Conservation (phyloP, 768 basidiomycete species). For the Amyloporia xantha region DNA sequence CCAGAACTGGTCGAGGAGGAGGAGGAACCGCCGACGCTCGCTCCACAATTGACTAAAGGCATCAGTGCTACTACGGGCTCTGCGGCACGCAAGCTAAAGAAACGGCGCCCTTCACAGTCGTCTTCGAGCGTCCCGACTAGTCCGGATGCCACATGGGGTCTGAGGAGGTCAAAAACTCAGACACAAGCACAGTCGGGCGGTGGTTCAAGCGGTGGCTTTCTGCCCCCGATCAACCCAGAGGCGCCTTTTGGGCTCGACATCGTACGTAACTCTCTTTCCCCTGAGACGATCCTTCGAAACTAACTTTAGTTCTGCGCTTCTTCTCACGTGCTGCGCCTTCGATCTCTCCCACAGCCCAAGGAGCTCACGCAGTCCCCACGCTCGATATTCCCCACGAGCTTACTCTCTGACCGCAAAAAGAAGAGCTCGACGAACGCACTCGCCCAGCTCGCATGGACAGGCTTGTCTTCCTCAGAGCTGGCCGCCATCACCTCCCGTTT, state of each 20-base stretch:
- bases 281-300: background rate
- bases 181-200: background rate
- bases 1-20: background rate
- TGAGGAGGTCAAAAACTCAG: background rate
- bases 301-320: background rate
- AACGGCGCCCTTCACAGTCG: conserved; percentile 11
- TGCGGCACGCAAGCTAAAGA: conserved; percentile 14
- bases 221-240: conserved; percentile 2
- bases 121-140: background rate
- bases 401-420: conserved; percentile 6
- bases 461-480: conserved; percentile 14
- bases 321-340: conserved; percentile 8
- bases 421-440: conserved; percentile 14
- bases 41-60: background rate
- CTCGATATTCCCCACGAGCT: conserved; percentile 9
- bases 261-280: background rate
- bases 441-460: conserved; percentile 15
- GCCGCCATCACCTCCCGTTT: conserved; percentile 13
- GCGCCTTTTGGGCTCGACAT: conserved; percentile 5
- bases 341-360: conserved; percentile 5
- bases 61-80: background rate
- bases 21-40: background rate
- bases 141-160: background rate
- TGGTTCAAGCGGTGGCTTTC: background rate
- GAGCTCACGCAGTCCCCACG: conserved; percentile 6